phyloP scores from a whole-genome alignment of 148 eudicot genomes.

The Vaccinium darrowii region DNA sequence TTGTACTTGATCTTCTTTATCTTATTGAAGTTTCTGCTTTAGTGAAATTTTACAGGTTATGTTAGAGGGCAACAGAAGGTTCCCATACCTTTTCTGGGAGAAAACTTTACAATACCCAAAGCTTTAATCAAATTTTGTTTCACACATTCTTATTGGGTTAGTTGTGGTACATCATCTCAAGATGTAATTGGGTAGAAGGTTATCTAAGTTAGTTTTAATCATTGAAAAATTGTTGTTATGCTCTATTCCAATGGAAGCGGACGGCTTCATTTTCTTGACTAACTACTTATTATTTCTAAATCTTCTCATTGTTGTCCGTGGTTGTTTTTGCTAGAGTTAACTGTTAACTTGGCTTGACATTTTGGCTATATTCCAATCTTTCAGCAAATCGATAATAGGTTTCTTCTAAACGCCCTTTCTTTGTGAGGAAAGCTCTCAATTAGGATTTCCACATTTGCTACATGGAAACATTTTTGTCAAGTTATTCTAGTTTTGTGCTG shows the following conservation, averaged over 20 bases:
- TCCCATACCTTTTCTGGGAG: background rate
- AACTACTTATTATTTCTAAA: background rate
- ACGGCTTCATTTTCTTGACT: background rate
- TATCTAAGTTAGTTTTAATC: background rate
- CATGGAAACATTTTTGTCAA: background rate
- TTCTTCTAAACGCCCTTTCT: background rate
- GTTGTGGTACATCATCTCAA: constrained; percentile 5
- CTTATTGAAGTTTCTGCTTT: background rate
- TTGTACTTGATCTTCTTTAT: background rate
- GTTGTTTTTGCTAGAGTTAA: background rate
- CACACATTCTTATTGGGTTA: background rate
- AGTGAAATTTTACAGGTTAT: background rate
- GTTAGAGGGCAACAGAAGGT: constrained; percentile 5
- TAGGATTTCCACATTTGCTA: background rate
- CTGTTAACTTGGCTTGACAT: background rate
- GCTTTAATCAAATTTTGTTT: constrained; percentile 16
- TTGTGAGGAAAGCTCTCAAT: background rate
- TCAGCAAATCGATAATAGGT: background rate
- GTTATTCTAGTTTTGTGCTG: background rate
- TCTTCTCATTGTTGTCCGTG: background rate
- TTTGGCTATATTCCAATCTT: background rate
- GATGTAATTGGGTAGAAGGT: background rate
- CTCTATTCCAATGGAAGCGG: background rate
- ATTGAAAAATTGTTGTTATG: background rate
- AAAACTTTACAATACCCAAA: background rate